A percentile compares a stretch with the other conserved stretches of the same genome.
Conservation (phyloP, 2,329 filamentous ascomycete genomes). For the Bretziella fagacearum region DNA sequence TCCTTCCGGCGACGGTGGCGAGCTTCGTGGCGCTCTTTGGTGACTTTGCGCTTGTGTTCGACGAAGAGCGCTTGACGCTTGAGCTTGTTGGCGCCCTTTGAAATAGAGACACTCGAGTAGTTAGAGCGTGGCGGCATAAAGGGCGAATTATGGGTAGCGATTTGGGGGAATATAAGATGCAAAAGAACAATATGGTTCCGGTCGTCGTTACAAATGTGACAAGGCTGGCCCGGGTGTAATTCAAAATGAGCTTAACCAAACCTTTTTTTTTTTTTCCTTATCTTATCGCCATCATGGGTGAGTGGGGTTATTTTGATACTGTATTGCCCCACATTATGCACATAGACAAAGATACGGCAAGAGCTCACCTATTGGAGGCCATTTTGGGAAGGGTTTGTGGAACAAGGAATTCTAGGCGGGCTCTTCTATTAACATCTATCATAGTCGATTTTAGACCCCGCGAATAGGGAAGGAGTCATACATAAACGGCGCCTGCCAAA, state of each 20-base stretch:
- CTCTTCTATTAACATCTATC: conserved; percentile 5
- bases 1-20: conserved; percentile 67
- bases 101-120: conserved; percentile 20
- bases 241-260: conserved; percentile 3
- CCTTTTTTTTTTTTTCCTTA: conserved; percentile 15
- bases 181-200: background rate
- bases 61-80: conserved; percentile 63
- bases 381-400: conserved; percentile 1
- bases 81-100: conserved; percentile 53
- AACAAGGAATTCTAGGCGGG: background rate
- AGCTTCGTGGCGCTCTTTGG: conserved; percentile 57
- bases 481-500: conserved; percentile 2
- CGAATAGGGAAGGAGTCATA: conserved; percentile 3
- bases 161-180: background rate
- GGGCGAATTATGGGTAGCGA: background rate
- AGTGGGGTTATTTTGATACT: background rate
- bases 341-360: background rate
- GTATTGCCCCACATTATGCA: background rate
- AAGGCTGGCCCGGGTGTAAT: background rate
- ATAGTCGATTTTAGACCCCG: conserved; percentile 2
- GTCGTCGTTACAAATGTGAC: background rate
- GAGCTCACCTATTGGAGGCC: background rate
- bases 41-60: conserved; percentile 59
- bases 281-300: conserved; percentile 4
- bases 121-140: conserved; percentile 11